Conservation (phyloP, 1,284 basidiomycete genomes). For the Malassezia yamatoensis region DNA sequence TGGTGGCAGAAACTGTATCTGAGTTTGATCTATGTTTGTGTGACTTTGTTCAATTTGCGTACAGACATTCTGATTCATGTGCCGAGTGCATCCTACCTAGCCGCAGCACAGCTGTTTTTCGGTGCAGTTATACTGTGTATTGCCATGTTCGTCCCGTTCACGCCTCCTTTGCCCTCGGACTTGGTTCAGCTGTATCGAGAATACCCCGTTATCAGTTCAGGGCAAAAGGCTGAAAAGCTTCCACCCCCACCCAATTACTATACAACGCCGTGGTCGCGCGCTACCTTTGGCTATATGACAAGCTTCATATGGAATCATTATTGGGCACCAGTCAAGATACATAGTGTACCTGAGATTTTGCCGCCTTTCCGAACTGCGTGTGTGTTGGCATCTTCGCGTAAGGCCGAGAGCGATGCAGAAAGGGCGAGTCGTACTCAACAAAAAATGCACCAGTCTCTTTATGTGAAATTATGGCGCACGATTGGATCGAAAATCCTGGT, state of each 20-base stretch:
- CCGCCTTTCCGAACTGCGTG: conserved; percentile 52
- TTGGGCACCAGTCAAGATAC: conserved; percentile 48
- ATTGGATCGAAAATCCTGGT: conserved; percentile 44
- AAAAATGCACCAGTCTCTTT: conserved; percentile 27
- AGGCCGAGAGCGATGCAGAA: conserved; percentile 47
- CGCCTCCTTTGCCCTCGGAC: not conserved
- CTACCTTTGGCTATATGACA: conserved; percentile 21
- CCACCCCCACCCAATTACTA: conserved; percentile 10
- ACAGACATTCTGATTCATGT: conserved; percentile 4
- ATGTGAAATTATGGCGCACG: conserved; percentile 46
- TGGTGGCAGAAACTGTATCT: conserved; percentile 16
- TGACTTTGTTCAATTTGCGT: conserved; percentile 19
- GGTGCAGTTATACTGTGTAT: conserved; percentile 17
- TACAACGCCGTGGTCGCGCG: conserved; percentile 18
- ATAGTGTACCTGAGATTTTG: conserved; percentile 52
- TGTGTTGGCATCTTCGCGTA: conserved; percentile 19
- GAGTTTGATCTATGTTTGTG: conserved; percentile 22
- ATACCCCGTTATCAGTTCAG: conserved; percentile 24
- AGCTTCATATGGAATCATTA: conserved; percentile 50
- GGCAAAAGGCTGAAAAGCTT: conserved; percentile 22
- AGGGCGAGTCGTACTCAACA: not conserved
- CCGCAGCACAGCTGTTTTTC: not conserved
- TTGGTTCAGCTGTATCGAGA: conserved; percentile 17
- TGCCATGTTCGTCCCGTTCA: conserved; percentile 17
- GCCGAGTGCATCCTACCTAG: not conserved